Base-by-base conservation (phyloP, 1,139 yeast species). In the Sugiyamaella xylanicola region DNA sequence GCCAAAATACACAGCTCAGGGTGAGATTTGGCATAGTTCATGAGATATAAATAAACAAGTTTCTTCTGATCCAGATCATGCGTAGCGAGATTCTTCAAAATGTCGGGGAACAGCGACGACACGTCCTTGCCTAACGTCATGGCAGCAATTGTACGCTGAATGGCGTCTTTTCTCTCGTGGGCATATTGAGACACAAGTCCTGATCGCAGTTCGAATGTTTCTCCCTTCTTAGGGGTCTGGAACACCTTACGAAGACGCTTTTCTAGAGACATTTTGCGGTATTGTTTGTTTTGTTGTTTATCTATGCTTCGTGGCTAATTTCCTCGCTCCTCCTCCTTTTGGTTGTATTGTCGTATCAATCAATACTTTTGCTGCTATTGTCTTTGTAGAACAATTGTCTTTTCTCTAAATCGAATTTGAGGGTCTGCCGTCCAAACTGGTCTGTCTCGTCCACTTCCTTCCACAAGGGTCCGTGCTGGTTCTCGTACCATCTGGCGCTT, bases 91-190 rank as follows among this genome's bases (percentile, higher is more conserved):
- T 95, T 95, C 75, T 95, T 95, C 71, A 95, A 77, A 35, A 95
- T 96, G 70, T 95, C 98, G 1, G 99, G 99, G 65, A 95, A 95
- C 59, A 95, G 78, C 1, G 95, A 84, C 11, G 96, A 88, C 27
- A 95, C 98, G 72, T 95, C 99, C 70, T 95, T 95, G n/a, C 99
- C 99, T 32, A 92, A 83, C 0, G 99, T 95, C 99, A 95, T 95
- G 59, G 97, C 98, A 57, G 95, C 96, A 67, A 95, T 95, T 21
- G 96, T 96, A 57, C 97, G 79, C 73, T 92, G 96, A 63, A 95
- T 95, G 25, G 99, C 96, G 72, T 95, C 99, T 71, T 93, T 95
- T 59, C 97, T 68, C 61, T 95, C 97, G 64, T 83, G 86, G 43
- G 97, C 95, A 72, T 90, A 95, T 72, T 90, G 98, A 13, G 97